Evolutionary conservation across 306 rosid species (phyloP).

Genomic region (Citrullus colocynthis): DNA sequence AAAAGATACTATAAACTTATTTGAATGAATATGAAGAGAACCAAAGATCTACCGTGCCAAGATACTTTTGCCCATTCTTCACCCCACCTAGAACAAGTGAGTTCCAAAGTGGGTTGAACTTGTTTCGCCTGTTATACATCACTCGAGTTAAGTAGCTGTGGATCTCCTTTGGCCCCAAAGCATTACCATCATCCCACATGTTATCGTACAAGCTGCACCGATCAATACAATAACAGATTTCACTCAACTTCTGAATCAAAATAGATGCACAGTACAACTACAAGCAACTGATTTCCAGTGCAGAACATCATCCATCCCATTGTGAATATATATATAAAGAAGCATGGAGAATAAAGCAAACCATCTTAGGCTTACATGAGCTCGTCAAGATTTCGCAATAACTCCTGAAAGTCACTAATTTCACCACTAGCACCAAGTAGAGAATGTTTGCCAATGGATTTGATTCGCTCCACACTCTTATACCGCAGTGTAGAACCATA

Average conservation of each 20-base stretch:
- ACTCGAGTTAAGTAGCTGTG: constrained; percentile 46
- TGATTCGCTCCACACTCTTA: constrained; percentile 78
- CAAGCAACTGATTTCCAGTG: not conserved
- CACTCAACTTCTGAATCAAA: not conserved
- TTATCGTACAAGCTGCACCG: constrained; percentile 62
- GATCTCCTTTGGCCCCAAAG: constrained; percentile 54
- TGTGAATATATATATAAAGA: not conserved
- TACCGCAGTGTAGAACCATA: constrained; percentile 92
- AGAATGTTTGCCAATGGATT: constrained; percentile 79
- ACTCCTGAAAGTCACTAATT: constrained; percentile 91
- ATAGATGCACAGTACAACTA: not conserved
- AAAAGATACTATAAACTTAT: not conserved
- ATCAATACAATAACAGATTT: constrained; percentile 7
- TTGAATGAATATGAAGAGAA: constrained; percentile 1
- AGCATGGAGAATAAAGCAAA: not conserved
- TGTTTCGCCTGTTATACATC: constrained; percentile 59
- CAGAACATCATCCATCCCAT: not conserved
- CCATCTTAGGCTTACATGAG: constrained; percentile 44
- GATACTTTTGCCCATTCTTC: constrained; percentile 44
- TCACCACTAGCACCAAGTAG: constrained; percentile 94
- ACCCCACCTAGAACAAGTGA: constrained; percentile 53
- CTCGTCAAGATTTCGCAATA: constrained; percentile 61
- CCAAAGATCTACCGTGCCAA: constrained; percentile 47
- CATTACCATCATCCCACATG: constrained; percentile 75
- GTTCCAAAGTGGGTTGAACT: constrained; percentile 52